Conservation (phyloP, 805 yeast genomes). For the Wickerhamiella parazyma region DNA sequence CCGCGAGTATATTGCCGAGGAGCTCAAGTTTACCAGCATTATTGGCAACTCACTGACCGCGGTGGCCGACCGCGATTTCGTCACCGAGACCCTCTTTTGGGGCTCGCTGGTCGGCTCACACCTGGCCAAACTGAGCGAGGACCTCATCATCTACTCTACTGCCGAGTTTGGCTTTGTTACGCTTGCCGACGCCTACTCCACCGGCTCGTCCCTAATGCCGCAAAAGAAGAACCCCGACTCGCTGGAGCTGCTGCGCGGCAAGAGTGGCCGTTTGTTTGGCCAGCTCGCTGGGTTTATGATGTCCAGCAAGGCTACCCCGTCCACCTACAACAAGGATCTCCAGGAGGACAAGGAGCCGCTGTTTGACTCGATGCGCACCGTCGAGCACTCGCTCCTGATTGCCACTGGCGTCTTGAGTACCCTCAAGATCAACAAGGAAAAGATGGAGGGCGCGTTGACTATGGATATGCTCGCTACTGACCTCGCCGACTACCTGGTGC, state of each 20-base stretch:
- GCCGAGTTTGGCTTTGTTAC: slow-evolving; percentile 94
- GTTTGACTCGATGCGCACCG: slow-evolving; percentile 79
- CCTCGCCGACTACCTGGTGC: slow-evolving; percentile 90
- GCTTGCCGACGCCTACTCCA: slow-evolving; percentile 93
- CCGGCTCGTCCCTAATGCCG: slow-evolving; percentile 98
- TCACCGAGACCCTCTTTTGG: slow-evolving; percentile 94
- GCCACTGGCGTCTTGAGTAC: slow-evolving; percentile 96
- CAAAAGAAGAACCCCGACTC: slow-evolving; percentile 98
- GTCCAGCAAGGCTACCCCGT: slow-evolving; percentile 94
- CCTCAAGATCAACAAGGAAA: slow-evolving; percentile 51
- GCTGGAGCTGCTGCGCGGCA: slow-evolving; percentile 87
- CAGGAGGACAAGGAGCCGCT: slow-evolving; percentile 99
- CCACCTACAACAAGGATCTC: slow-evolving; percentile 95
- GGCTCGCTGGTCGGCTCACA: slow-evolving; percentile 89
- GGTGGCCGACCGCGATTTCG: slow-evolving; percentile 94
- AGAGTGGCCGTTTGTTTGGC: slow-evolving; percentile 95
- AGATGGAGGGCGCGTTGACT: slow-evolving; percentile 78
- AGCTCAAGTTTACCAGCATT: slow-evolving; percentile 66
- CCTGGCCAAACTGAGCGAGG: slow-evolving; percentile 87
- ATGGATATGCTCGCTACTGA: slow-evolving; percentile 99
- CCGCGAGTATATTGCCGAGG: slow-evolving; percentile 72
- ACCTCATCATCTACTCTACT: slow-evolving; percentile 86
- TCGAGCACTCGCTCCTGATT: slow-evolving; percentile 83
- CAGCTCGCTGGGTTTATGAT: slow-evolving; percentile 88
- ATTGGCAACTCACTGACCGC: slow-evolving; percentile 96